Evolutionary conservation across 108 stramenopile genomes (phyloP).

Genomic region (Conticribra guillardii): DNA sequence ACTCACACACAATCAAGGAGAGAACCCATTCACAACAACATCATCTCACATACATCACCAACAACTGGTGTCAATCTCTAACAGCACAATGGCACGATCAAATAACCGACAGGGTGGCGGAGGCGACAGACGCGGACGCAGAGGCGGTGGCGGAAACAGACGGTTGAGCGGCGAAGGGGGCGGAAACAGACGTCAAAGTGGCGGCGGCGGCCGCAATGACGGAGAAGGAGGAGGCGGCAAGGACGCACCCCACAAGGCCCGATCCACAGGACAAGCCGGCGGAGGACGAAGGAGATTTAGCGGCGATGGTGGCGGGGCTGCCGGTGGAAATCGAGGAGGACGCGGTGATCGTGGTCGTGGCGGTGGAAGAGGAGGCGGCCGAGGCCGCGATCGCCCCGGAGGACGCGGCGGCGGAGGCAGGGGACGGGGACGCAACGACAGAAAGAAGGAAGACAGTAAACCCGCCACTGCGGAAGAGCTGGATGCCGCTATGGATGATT

Average conservation of each 20-base stretch:
- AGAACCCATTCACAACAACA: no score
- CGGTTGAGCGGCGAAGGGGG: slow-evolving; percentile 8
- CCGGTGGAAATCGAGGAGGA: slow-evolving; percentile 16
- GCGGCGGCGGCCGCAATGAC: slow-evolving; percentile 7
- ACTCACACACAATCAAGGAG: no score
- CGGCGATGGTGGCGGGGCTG: slow-evolving; percentile 19
- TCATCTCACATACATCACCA: not conserved
- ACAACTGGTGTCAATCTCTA: no score
- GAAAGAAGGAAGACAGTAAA: slow-evolving; percentile 60
- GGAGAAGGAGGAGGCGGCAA: slow-evolving; percentile 11
- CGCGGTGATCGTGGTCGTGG: not conserved
- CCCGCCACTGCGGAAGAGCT: slow-evolving; percentile 80
- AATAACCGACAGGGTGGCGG: slow-evolving; percentile 39
- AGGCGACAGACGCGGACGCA: slow-evolving; percentile 14
- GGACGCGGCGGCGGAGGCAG: slow-evolving; percentile 3
- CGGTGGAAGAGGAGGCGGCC: slow-evolving; percentile 8
- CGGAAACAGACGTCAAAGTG: slow-evolving; percentile 14
- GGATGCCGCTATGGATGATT: slow-evolving; percentile 85
- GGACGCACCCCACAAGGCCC: slow-evolving; percentile 3
- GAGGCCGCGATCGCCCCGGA: slow-evolving; percentile 12
- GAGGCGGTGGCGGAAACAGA: slow-evolving; percentile 22
- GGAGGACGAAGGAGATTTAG: slow-evolving; percentile 8
- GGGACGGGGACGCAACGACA: not conserved
- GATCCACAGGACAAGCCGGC: slow-evolving; percentile 4
- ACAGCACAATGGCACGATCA: slow-evolving; percentile 19